A percentile compares a stretch with the other conserved stretches of the same genome.
Evolutionary conservation across 495 filamentous ascomycete genomes (phyloP).

Genomic region (Cudoniella acicularis): DNA sequence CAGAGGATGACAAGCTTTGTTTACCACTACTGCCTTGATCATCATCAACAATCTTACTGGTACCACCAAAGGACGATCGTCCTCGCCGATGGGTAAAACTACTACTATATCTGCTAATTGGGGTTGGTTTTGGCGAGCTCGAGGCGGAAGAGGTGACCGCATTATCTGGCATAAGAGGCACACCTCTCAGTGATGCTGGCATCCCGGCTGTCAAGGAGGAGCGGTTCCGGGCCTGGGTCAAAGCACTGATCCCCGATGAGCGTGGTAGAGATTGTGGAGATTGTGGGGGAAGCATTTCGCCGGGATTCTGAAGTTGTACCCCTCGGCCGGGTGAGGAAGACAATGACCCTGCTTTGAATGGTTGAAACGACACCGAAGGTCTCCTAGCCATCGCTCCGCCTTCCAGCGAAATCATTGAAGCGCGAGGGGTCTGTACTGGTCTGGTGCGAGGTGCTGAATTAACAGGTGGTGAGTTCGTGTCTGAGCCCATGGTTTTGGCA

Average conservation of each 20-base stretch:
- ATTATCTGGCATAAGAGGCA: slow-evolving; percentile 52
- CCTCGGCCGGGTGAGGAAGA: slow-evolving; percentile 72
- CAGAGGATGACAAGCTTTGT: slow-evolving; percentile 74
- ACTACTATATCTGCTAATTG: slow-evolving; percentile 68
- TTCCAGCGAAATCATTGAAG: slow-evolving; percentile 54
- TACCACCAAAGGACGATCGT: slow-evolving; percentile 68
- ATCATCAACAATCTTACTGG: slow-evolving; percentile 67
- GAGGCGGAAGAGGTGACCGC: slow-evolving; percentile 57
- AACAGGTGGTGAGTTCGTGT: slow-evolving; percentile 58
- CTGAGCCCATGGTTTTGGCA: slow-evolving; percentile 52
- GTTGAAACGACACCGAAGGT: slow-evolving; percentile 88
- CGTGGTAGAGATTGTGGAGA: slow-evolving; percentile 61
- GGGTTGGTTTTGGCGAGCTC: slow-evolving; percentile 70
- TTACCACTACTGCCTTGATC: slow-evolving; percentile 84
- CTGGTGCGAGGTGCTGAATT: slow-evolving; percentile 57
- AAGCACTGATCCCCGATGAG: slow-evolving; percentile 46
- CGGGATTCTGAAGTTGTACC: slow-evolving; percentile 13
- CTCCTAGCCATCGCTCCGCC: slow-evolving; percentile 41
- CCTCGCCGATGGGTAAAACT: slow-evolving; percentile 84
- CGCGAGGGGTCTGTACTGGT: slow-evolving; percentile 55
- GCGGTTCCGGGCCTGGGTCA: slow-evolving; percentile 62
- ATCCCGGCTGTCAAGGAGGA: slow-evolving; percentile 62
- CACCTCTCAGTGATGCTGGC: slow-evolving; percentile 58
- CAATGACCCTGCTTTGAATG: slow-evolving; percentile 92
- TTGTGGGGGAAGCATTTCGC: slow-evolving; percentile 37